Percentiles rank a stretch among this genome's conserved stretches.
Evolutionary conservation across 768 basidiomycete genomes (phyloP).

Genomic region (Tricholomella constricta): DNA sequence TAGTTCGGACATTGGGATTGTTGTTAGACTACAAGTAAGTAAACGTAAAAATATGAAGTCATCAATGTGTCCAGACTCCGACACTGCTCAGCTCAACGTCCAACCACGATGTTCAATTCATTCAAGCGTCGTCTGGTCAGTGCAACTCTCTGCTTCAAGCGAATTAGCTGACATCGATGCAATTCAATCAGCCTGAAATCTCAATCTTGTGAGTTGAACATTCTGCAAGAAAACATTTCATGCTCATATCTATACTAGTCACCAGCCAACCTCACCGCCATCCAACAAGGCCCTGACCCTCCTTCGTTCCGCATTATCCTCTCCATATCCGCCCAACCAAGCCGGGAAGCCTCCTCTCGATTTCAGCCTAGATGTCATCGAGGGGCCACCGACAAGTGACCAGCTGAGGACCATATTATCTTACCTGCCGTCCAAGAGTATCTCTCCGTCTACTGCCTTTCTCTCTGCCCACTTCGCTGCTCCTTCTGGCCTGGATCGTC

Average conservation of each 20-base stretch:
- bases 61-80: no score
- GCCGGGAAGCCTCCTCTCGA: constrained; percentile 52
- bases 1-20: no score
- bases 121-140: constrained; percentile 39
- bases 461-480: constrained; percentile 65
- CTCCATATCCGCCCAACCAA: constrained; percentile 60
- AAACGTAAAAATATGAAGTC: no score
- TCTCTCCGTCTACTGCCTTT: constrained; percentile 45
- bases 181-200: constrained; percentile 49
- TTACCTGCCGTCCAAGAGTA: constrained; percentile 49
- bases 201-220: constrained; percentile 60
- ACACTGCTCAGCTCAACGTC: no score
- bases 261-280: constrained; percentile 63
- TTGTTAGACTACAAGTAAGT: no score
- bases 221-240: not conserved
- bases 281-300: constrained; percentile 63
- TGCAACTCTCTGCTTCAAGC: not conserved
- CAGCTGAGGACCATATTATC: constrained; percentile 69
- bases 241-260: constrained; percentile 41
- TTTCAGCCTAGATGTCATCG: constrained; percentile 74
- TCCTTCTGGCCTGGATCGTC: constrained; percentile 38
- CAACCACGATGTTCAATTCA: constrained; percentile 37
- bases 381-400: constrained; percentile 64
- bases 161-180: not conserved
- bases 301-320: constrained; percentile 58